Base-by-base conservation (phyloP, 768 basidiomycete species). In the Boletus pseudopeckii region DNA sequence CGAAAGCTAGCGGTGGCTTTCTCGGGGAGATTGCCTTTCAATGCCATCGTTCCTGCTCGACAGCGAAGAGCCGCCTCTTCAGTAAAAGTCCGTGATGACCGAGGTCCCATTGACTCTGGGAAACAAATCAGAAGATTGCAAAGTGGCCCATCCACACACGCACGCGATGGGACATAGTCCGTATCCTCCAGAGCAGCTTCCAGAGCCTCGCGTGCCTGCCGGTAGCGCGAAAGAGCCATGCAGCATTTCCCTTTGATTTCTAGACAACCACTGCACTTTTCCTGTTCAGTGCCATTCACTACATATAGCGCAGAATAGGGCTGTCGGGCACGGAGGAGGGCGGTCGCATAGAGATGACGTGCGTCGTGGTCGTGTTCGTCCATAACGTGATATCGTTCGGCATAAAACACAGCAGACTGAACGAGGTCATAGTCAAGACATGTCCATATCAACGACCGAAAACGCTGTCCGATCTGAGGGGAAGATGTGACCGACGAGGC, bases 361-460 rank as follows among this genome's bases (percentile, higher is more conserved):
- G 90, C 84, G 65, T 90, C 85, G 67, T 95, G 92, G 70, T 82
- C 84, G 30, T 75, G 68, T 56, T 78, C 76, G 71, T 89, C 85
- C 69, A 90, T 72, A 38, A 83, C 80, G 67, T 80, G 87, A 68
- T 90, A 90, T 58, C 90, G 76, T 72, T 95, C 93, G 34, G 92
- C 90, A 74, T 90, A 90, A 75, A 96, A 96, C 43, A 91, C 80
- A 38, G 92, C 92, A 13, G 90, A 85, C 70, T 80, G 81, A 62
- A 81, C 76, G 42, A 93, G 82, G 63, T 88, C 87, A 50, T 83
- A 80, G 74, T 93, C 91, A 54, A 93, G 84, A 72, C 84, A 91
- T 62, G 83, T 82, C 90, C 90, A 92, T 64, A 92, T 78, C 57
- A 93, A 77, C 48, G 80, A 74, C 59, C 80, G 80, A 66, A 88